Evolutionary conservation across 306 rosid species (phyloP), one percentile per base, ranked within the genome.

Genomic region (Abrus pulchellus): DNA sequence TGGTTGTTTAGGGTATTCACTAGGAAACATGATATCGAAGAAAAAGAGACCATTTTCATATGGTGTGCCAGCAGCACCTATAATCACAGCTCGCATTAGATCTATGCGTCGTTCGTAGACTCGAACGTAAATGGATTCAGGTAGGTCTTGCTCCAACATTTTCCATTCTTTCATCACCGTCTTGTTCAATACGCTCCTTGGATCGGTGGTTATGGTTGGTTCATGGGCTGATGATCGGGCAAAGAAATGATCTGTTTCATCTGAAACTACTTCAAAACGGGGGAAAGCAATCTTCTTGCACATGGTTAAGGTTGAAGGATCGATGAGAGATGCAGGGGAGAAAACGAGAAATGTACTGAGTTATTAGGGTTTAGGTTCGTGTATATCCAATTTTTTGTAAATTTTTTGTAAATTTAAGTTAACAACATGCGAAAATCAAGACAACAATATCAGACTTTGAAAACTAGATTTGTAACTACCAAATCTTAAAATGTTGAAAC

Each of bases 11-110:
- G 97, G 94, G 81, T 88, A 90, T 34, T 83, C 78, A 1, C 59
- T 5, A 0, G 89, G 84, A 49, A 92, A 72, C 0, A 20, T 72
- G 36, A 90, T 20, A 72, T 92, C 94, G 75, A 90, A 90, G 87
- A 90, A 80, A 85, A 82, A 90, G 10, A 88, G 83, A 0, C 73
- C 90, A 4, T 92, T 89, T 59, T 87, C 90, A 70, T 90, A 88
- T 0, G 92, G 97, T 7, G 94, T 92, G 9, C 88, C 97, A 6
- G 88, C 83, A 5, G 87, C 81, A 5, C 92, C 92, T 3, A 85
- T 3, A 34, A 92, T 84, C 61, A 73, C 94, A 0, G 91, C 91
- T 1, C 92, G 11, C 30, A 88, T 72, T 0, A 90, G 59, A 44
- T 86, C 81, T 28, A 86, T 71, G 3, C 89, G 82, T 32, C 63